A percentile compares a stretch with the other conserved stretches of the same genome.
phyloP scores from a whole-genome alignment of 306 rosid species.

The Cucurbita moschata region DNA sequence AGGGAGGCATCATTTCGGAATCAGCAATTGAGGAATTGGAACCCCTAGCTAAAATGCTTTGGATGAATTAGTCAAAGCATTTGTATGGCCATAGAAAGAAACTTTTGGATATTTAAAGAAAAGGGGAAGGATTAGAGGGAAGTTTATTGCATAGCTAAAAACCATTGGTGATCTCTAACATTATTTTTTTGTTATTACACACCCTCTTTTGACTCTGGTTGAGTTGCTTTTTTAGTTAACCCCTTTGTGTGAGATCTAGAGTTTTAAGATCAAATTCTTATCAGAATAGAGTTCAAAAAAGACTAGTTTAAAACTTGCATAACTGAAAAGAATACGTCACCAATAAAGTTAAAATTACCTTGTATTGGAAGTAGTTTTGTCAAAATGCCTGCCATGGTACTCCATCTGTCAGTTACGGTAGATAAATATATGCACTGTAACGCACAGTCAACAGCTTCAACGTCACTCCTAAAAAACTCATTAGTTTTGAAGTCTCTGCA shows the following conservation, averaged over 20 bases:
- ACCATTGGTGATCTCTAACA: neutral
- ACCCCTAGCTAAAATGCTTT: neutral
- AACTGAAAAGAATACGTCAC: slow-evolving; percentile 7
- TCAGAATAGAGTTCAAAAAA: neutral
- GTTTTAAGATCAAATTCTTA: neutral
- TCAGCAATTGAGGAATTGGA: neutral
- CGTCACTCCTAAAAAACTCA: slow-evolving; percentile 47
- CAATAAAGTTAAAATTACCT: slow-evolving; percentile 37
- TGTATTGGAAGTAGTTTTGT: slow-evolving; percentile 67
- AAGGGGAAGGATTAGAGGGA: neutral
- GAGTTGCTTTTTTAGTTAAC: neutral
- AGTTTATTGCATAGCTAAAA: neutral
- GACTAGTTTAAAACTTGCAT: neutral
- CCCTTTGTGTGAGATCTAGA: neutral
- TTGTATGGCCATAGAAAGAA: neutral
- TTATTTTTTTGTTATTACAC: too few relatives aligned
- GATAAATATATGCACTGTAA: slow-evolving; percentile 82
- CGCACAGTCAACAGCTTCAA: slow-evolving; percentile 75
- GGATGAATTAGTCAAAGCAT: neutral
- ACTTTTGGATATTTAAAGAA: neutral
- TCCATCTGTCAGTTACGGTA: slow-evolving; percentile 79
- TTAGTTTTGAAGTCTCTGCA: slow-evolving; percentile 47
- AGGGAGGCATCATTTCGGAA: neutral
- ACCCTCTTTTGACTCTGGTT: neutral
- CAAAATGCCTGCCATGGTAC: slow-evolving; percentile 59